phyloP scores from a whole-genome alignment of 345 rosid species.

The Microthlaspi erraticum region DNA sequence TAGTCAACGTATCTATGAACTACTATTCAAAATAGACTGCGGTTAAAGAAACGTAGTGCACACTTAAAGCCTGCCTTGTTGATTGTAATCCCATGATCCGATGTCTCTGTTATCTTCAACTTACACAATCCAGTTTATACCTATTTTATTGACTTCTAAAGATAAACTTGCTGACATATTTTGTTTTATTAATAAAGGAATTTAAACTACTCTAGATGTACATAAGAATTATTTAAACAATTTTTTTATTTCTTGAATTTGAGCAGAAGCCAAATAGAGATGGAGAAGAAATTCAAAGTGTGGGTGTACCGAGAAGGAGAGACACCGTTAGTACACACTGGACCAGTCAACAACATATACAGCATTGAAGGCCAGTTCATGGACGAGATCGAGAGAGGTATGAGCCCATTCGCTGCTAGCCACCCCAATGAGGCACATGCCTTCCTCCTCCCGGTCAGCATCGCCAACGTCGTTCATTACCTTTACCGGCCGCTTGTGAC shows the following conservation, averaged over 20 bases:
- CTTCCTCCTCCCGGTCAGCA: slow-evolving; percentile 57
- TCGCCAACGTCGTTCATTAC: slow-evolving; percentile 45
- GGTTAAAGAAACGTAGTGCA: slow-evolving; percentile 27
- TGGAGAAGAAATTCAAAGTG: slow-evolving; percentile 60
- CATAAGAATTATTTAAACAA: no score
- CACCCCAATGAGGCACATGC: slow-evolving; percentile 53
- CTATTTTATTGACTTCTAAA: slow-evolving; percentile 19
- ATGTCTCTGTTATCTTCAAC: slow-evolving; percentile 15
- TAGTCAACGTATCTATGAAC: slow-evolving; percentile 16
- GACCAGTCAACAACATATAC: slow-evolving; percentile 54
- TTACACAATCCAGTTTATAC: slow-evolving; percentile 5
- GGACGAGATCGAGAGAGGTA: slow-evolving; percentile 51
- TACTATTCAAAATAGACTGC: neutral
- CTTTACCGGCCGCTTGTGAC: slow-evolving; percentile 48
- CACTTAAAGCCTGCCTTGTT: slow-evolving; percentile 41
- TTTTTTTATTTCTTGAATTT: neutral
- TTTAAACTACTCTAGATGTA: no score
- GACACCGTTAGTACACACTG: slow-evolving; percentile 48
- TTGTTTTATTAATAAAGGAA: neutral
- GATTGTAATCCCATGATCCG: slow-evolving; percentile 22
- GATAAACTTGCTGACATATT: neutral
- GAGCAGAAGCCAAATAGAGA: slow-evolving; percentile 59
- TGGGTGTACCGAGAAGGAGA: slow-evolving; percentile 64
- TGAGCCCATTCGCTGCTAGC: slow-evolving; percentile 48
- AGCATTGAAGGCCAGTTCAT: slow-evolving; percentile 62